These are phyloP conservation scores for Parsonsia alboflavescens DNA, from an alignment of 257 asterid genomes.

Conservation along the genomic window DNA sequence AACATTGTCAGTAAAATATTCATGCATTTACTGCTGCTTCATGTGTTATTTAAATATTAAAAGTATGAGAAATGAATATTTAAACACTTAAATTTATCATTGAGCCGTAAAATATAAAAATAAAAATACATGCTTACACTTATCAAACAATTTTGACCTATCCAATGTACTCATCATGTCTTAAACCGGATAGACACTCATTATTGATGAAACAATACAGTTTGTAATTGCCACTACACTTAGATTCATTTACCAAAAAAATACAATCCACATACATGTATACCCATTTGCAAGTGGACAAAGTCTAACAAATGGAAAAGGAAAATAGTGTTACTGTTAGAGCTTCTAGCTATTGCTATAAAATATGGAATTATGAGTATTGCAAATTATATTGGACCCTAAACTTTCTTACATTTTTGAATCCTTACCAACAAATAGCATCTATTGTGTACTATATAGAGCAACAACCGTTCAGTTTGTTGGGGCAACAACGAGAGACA, in stretches of 20 bases:
- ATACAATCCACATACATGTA: not conserved
- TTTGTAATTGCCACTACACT: not conserved
- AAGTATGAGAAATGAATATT: not conserved
- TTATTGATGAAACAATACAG: not conserved
- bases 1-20: not conserved
- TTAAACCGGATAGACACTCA: not conserved
- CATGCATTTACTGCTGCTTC: not conserved
- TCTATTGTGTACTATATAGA: not conserved
- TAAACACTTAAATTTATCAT: not conserved
- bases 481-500: not conserved
- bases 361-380: not conserved
- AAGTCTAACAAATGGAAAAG: not conserved
- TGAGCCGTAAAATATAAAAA: not conserved
- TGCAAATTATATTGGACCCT: not conserved
- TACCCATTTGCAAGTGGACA: not conserved
- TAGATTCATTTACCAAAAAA: not conserved
- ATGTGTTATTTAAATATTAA: not conserved
- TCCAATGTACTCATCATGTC: not conserved
- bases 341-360: not conserved
- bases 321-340: not conserved
- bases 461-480: not conserved
- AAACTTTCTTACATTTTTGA: not conserved
- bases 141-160: not conserved
- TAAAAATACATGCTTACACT: not conserved
- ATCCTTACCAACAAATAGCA: not conserved